These are phyloP conservation scores for Symbiotaphrina buchneri DNA, from an alignment of 495 filamentous ascomycete genomes.

Conservation along the genomic window DNA sequence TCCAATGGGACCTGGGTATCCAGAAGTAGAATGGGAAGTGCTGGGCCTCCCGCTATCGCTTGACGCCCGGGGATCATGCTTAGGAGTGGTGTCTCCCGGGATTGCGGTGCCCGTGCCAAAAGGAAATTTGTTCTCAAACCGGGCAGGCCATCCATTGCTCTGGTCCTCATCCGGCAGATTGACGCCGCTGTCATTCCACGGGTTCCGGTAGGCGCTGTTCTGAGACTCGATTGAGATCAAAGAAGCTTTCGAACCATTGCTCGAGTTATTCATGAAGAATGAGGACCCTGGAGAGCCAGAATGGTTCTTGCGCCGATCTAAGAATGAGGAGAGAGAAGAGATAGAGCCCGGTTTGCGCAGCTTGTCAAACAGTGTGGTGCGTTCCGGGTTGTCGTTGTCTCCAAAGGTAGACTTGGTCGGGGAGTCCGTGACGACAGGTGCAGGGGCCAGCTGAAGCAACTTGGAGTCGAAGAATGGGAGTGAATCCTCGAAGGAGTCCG, in stretches of 20 bases:
- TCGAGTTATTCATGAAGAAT: slow-evolving; percentile 82
- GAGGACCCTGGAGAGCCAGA: slow-evolving; percentile 46
- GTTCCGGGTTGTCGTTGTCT: slow-evolving; percentile 49
- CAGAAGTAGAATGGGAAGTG: slow-evolving; percentile 86
- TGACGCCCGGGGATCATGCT: slow-evolving; percentile 58
- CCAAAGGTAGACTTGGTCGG: slow-evolving; percentile 60
- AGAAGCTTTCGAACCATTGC: slow-evolving; percentile 85
- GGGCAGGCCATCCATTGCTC: slow-evolving; percentile 41
- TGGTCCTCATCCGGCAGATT: slow-evolving; percentile 73
- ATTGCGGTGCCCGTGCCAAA: slow-evolving; percentile 14
- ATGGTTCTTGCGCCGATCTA: slow-evolving; percentile 83
- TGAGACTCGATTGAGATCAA: slow-evolving; percentile 84
- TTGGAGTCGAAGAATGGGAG: slow-evolving; percentile 93
- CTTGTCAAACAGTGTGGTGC: slow-evolving; percentile 68
- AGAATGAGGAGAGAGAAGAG: slow-evolving; percentile 76
- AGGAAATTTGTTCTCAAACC: slow-evolving; percentile 38
- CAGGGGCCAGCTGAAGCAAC: slow-evolving; percentile 73
- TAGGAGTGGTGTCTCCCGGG: slow-evolving; percentile 57
- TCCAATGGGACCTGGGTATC: slow-evolving; percentile 79
- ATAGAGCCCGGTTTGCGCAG: slow-evolving; percentile 84
- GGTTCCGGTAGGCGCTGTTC: slow-evolving; percentile 80
- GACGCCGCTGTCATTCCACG: slow-evolving; percentile 91
- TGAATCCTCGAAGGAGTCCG: slow-evolving; percentile 93
- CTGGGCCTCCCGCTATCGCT: slow-evolving; percentile 79
- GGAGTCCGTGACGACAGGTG: slow-evolving; percentile 58